These are phyloP conservation scores for Pyrenochaeta sp. DNA, from an alignment of 2,329 filamentous ascomycete genomes.

Conservation along the genomic window DNA sequence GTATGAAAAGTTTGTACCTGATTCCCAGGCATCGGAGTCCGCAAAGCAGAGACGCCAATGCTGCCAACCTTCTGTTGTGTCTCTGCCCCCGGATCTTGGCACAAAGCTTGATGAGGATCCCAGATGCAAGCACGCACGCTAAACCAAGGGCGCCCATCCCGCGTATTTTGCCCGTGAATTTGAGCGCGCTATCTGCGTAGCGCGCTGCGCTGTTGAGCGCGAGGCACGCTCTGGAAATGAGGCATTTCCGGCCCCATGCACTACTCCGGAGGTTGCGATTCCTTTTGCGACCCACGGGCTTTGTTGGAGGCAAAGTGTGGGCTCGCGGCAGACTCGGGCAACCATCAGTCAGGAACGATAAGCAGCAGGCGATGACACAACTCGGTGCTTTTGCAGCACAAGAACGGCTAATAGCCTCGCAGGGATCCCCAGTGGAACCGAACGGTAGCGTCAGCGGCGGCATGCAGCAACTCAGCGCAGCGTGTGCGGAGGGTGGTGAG, in stretches of 20 bases:
- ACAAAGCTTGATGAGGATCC: slow-evolving; percentile 30
- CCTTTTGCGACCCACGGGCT: slow-evolving; percentile 4
- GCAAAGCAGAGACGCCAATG: slow-evolving; percentile 5
- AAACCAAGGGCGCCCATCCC: slow-evolving; percentile 12
- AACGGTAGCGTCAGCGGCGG: slow-evolving; percentile 27
- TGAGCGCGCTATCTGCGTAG: slow-evolving; percentile 15
- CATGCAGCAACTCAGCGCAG: slow-evolving; percentile 14
- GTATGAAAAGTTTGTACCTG: no score
- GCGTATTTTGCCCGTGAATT: slow-evolving; percentile 16
- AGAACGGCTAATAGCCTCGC: slow-evolving; percentile 14
- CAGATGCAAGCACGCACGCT: slow-evolving; percentile 7
- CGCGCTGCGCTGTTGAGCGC: slow-evolving; percentile 11
- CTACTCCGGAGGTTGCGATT: neutral
- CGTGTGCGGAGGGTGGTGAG: slow-evolving; percentile 9
- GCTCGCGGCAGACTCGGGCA: slow-evolving; percentile 15
- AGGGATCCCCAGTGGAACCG: slow-evolving; percentile 25
- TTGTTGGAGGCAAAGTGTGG: slow-evolving; percentile 3
- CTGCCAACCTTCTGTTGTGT: slow-evolving; percentile 1
- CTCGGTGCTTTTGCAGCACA: slow-evolving; percentile 8
- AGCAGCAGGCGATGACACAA: slow-evolving; percentile 30
- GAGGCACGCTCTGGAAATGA: slow-evolving; percentile 11
- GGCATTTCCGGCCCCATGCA: slow-evolving; percentile 21
- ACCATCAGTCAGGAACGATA: slow-evolving; percentile 23
- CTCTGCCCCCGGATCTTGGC: slow-evolving; percentile 15
- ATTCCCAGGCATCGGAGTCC: neutral